Evolutionary conservation across 148 eudicot genomes (phyloP).

Genomic region (Persicaria maculosa): DNA sequence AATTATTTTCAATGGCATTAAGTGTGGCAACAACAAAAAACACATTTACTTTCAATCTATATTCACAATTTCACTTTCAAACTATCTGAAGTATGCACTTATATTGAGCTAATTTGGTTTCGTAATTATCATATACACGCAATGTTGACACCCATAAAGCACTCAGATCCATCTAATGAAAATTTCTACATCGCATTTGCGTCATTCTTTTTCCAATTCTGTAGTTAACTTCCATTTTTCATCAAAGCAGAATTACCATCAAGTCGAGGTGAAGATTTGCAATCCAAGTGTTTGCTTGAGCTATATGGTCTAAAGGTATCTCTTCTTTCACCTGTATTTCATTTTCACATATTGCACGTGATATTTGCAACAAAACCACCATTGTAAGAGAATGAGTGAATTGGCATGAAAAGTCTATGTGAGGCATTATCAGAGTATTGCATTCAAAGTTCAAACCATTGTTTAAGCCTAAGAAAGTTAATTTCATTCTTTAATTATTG

Average conservation of each 20-base stretch:
- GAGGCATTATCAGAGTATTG: not conserved
- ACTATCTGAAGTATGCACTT: not conserved
- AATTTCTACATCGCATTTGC: not conserved
- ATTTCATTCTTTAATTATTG: not conserved
- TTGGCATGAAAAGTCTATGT: not conserved
- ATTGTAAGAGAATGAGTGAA: not conserved
- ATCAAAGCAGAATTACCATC: conserved; percentile 70
- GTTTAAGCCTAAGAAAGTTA: not conserved
- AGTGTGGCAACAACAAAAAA: not conserved
- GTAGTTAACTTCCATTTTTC: not conserved
- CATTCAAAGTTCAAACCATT: not conserved
- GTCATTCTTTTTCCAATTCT: not conserved
- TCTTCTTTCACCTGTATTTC: not conserved
- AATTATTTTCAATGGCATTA: not conserved
- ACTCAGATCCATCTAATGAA: not conserved
- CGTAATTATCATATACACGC: not conserved
- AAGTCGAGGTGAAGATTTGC: conserved; percentile 92
- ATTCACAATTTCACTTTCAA: no score
- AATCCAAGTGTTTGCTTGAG: conserved; percentile 95
- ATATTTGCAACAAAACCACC: not conserved
- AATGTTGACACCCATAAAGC: not conserved
- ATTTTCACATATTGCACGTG: not conserved
- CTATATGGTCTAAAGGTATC: conserved; percentile 95
- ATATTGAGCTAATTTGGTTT: not conserved
- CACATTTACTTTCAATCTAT: not conserved